Evolutionary conservation across 495 filamentous ascomycete species (phyloP), one percentile per base, ranked within the genome.

Genomic region (Tuber melanosporum): DNA sequence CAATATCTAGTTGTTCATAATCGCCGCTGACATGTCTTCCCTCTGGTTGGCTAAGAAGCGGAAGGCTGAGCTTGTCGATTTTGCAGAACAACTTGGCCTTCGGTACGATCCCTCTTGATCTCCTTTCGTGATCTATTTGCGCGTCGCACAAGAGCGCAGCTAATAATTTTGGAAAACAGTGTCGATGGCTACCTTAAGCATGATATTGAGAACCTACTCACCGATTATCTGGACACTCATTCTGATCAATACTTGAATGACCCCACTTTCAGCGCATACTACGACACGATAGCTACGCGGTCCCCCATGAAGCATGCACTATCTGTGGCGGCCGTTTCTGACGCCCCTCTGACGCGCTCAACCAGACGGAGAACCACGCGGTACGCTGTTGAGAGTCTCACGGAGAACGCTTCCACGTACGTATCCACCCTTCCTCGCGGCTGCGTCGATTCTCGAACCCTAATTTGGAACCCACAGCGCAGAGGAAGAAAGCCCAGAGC

Each of bases 41-140:
- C 69, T 82, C 80, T 98, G 91, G 91, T 88, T 98, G 81, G 89
- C 91, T 79, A 90, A 90, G 83, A 91, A 96, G 88, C 91, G 91
- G 85, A 98, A 98, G 86, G 86, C 86, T 76, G 93, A 95, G 77
- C 89, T 99, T 72, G 78, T 89, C 52, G 91, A 94, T 79, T 87
- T 97, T 70, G 92, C 92, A 71, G 87, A 92, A 70, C 85, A 89
- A 47, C 90, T 93, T 75, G 92, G 92, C 42, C 85, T 97, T 57
- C 88, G 88, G 81, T 89, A 91, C 85, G 78, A 79, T 72, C 73
- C 66, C 39, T 83, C 80, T 81, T 73, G 71, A 72, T 44, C 57
- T 74, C 26, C 36, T 57, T 71, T 41, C 20, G 26, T 39, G 36
- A 47, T 46, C 43, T 76, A 73, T 75, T 62, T 72, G 71, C 79